These are phyloP conservation scores for Candida tetrigidarum DNA, from an alignment of 1,139 yeast genomes.

Conservation along the genomic window DNA sequence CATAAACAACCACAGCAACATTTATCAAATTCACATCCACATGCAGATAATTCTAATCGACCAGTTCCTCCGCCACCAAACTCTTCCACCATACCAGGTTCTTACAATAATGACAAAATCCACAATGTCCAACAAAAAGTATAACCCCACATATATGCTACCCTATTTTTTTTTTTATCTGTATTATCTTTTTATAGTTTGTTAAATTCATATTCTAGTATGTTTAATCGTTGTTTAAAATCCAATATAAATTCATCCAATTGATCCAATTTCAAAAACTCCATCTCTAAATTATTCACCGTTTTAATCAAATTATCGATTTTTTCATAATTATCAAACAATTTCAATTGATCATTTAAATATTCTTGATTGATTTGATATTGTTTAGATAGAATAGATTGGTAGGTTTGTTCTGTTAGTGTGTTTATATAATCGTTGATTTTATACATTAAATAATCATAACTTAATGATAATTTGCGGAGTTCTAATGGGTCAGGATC, in stretches of 20 bases:
- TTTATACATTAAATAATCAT: slow-evolving; percentile 64
- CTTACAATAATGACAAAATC: background rate
- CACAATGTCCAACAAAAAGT: slow-evolving; percentile 1
- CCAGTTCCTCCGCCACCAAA: slow-evolving; percentile 6
- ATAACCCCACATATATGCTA: background rate
- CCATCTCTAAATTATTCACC: slow-evolving; percentile 62
- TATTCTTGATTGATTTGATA: slow-evolving; percentile 35
- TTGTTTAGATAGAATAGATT: slow-evolving; percentile 33
- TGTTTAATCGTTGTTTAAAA: slow-evolving; percentile 34
- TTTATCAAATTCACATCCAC: background rate
- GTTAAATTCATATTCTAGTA: slow-evolving; percentile 29
- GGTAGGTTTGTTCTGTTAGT: slow-evolving; percentile 40
- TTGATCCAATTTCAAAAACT: slow-evolving; percentile 72
- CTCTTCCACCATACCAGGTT: background rate
- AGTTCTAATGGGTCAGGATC: slow-evolving; percentile 68
- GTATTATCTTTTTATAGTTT: slow-evolving; percentile 6
- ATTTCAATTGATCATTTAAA: slow-evolving; percentile 37
- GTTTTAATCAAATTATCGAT: slow-evolving; percentile 46
- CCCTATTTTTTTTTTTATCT: background rate
- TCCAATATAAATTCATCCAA: slow-evolving; percentile 52
- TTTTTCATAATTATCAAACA: slow-evolving; percentile 46
- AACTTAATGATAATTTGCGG: slow-evolving; percentile 58
- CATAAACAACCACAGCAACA: background rate
- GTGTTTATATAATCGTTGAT: slow-evolving; percentile 56
- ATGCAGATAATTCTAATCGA: background rate